phyloP scores from a whole-genome alignment of 306 rosid species.

The Sindora glabra region DNA sequence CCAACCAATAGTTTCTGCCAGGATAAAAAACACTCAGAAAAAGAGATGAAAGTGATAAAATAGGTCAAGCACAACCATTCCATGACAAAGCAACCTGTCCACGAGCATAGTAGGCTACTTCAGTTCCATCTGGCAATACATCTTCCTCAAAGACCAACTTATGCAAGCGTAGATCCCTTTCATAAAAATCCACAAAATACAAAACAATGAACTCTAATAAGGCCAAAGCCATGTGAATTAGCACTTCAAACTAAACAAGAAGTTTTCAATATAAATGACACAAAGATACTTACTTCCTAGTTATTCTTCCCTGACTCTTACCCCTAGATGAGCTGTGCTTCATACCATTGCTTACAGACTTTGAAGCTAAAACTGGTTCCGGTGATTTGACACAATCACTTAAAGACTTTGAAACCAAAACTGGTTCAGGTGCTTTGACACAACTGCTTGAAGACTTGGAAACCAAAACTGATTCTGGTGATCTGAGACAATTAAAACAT shows the following conservation, averaged over 20 bases:
- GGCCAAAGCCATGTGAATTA: neutral
- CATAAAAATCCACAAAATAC: neutral
- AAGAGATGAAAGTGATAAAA: neutral
- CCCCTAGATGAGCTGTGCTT: conserved; percentile 47
- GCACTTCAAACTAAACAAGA: neutral
- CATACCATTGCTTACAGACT: no score
- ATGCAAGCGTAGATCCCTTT: conserved; percentile 84
- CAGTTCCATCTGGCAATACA: conserved; percentile 76
- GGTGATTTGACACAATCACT: no score
- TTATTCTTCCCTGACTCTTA: conserved; percentile 75
- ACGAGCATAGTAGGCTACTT: conserved; percentile 63
- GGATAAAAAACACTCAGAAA: conserved; percentile 21
- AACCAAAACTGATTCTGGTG: conserved; percentile 30
- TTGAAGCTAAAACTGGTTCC: no score
- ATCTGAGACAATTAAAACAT: conserved; percentile 32
- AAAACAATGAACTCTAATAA: neutral
- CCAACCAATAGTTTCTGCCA: conserved; percentile 70
- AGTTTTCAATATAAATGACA: neutral
- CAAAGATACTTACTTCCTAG: conserved; percentile 61
- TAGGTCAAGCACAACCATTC: neutral
- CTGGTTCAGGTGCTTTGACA: no score
- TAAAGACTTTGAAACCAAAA: no score
- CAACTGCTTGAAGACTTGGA: conserved; percentile 26
- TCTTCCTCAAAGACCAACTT: conserved; percentile 82
- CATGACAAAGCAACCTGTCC: conserved; percentile 57